Evolutionary conservation across 345 rosid species (phyloP).

Genomic region (Euphorbia peplus): DNA sequence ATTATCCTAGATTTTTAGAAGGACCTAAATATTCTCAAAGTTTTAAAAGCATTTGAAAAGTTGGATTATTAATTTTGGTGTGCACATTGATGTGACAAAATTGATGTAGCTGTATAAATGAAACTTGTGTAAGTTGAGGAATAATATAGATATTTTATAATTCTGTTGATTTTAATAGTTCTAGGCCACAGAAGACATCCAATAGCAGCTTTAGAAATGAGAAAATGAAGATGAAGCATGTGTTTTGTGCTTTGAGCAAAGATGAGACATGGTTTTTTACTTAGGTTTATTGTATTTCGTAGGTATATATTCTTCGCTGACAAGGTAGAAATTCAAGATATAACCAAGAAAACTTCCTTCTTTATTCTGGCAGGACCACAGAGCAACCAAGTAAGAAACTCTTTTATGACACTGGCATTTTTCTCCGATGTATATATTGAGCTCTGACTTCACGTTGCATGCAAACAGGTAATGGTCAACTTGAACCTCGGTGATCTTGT

Average conservation of each 20-base stretch:
- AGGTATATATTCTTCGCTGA: constrained; percentile 90
- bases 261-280: neutral
- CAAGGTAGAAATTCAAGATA: constrained; percentile 77
- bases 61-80: neutral
- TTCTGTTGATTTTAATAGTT: neutral
- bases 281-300: constrained; percentile 4
- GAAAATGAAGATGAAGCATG: neutral
- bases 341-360: constrained; percentile 75
- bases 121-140: neutral
- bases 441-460: constrained; percentile 21
- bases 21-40: neutral
- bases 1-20: neutral
- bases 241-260: neutral
- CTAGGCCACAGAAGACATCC: neutral
- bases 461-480: constrained; percentile 56
- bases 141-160: neutral
- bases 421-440: constrained; percentile 9
- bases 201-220: too few relatives aligned
- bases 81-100: neutral
- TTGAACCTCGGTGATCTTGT: constrained; percentile 68
- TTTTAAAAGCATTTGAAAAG: too few relatives aligned
- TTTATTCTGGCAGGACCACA: constrained; percentile 65
- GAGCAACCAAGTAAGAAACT: constrained; percentile 54
- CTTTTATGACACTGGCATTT: constrained; percentile 8
- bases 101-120: neutral